Base-by-base conservation (phyloP, 495 filamentous ascomycete genomes). In the Clohesyomyces aquaticus region DNA sequence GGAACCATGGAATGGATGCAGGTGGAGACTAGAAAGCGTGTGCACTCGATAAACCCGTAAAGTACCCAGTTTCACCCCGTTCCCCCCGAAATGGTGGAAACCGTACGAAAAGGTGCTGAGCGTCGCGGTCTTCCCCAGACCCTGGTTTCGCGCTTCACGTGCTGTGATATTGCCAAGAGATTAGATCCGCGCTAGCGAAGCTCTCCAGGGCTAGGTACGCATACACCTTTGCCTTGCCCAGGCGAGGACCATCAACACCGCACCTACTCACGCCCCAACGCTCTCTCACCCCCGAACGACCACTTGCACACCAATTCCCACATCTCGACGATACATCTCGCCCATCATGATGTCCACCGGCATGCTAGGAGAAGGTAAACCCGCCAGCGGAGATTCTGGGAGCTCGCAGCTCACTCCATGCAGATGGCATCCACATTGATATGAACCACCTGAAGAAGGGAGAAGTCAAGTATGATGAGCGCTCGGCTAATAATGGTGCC, bases 401-500 rank as follows among this genome's bases (percentile, higher is more conserved):
- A 35, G 47, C 56, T 55, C 19, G 18, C 22, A 51, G 58, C 63
- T 70, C 23, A 70, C 53, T 18, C n/a, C 28, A 0, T 27, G 54
- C 71, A 98, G 94, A 98, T 93, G 94, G 94, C 73, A 96, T 98
- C 73, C 94, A 98, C 77, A 79, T 98, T 55, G 94, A 98, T 73
- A 98, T 98, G 94, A 89, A 96, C 67, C 89, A 93, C 70, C 74
- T 94, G 66, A 94, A 96, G 84, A 89, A 86, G 71, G 91, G 91
- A 46, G 91, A 95, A 77, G 83, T 78, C 74, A 96, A 98, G 92
- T 96, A 82, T 27, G 68, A 6, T 9, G 27, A 26, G 4, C 41
- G 25, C 10, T 27, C 3, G 8, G 9, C 35, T 27, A 38, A 16
- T 27, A 11, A 41, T 1, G 19, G 4, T 10, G 26, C 28, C 25